Evolutionary conservation across 2,329 filamentous ascomycete species (phyloP).

Genomic region (Fulvia fulva): DNA sequence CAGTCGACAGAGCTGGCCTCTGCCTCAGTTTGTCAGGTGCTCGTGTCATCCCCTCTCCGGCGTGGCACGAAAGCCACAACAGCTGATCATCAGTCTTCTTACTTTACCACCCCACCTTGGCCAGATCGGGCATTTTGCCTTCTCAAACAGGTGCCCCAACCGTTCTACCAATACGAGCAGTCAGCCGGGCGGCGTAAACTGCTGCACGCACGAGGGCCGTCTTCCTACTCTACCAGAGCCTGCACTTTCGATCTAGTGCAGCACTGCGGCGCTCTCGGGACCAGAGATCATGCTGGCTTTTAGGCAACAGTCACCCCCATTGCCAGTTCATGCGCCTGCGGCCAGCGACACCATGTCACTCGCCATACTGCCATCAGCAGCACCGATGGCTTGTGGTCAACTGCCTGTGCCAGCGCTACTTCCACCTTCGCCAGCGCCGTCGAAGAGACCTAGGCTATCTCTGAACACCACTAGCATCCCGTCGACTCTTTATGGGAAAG

Average conservation of each 20-base stretch:
- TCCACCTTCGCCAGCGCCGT: slow-evolving; percentile 22
- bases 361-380: slow-evolving; percentile 36
- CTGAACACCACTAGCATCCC: slow-evolving; percentile 52
- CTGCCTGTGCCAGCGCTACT: slow-evolving; percentile 17
- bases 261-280: background rate
- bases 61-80: background rate
- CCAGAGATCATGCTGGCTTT: slow-evolving; percentile 31
- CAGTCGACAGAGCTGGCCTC: background rate
- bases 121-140: slow-evolving; percentile 1
- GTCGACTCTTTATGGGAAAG: slow-evolving; percentile 48
- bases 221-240: background rate
- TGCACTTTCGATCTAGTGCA: slow-evolving; percentile 2
- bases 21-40: background rate
- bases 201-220: slow-evolving; percentile 7
- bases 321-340: slow-evolving; percentile 26
- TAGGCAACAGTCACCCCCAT: slow-evolving; percentile 25
- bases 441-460: slow-evolving; percentile 56
- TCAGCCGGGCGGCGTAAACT: slow-evolving; percentile 2
- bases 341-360: slow-evolving; percentile 43
- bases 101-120: background rate
- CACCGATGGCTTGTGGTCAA: slow-evolving; percentile 28
- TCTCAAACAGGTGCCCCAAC: slow-evolving; percentile 1
- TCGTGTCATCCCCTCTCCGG: background rate
- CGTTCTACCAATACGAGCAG: slow-evolving; percentile 5
- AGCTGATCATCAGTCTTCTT: slow-evolving; percentile 3